These are phyloP conservation scores for Lithospermum erythrorhizon DNA, from an alignment of 257 asterid species.

Conservation along the genomic window DNA sequence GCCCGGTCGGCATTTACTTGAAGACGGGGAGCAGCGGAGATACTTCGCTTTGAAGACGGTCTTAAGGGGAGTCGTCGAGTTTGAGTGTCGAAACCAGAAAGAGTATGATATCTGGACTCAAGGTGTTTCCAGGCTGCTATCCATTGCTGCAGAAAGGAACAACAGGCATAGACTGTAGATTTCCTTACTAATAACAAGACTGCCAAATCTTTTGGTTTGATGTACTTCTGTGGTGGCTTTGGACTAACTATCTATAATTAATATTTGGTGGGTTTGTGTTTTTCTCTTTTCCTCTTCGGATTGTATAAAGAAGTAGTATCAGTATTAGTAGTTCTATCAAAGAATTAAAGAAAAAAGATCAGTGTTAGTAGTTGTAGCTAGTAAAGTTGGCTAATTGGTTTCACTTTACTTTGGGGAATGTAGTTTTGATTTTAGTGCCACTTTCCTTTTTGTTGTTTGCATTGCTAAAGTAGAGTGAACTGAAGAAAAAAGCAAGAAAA, in stretches of 20 bases:
- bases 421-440: constrained; percentile 22
- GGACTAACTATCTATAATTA: constrained; percentile 23
- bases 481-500: constrained; percentile 27
- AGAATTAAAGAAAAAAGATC: constrained; percentile 17
- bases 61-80: constrained; percentile 68
- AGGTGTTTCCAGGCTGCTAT: constrained; percentile 77
- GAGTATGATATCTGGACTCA: constrained; percentile 94
- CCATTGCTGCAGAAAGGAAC: constrained; percentile 66
- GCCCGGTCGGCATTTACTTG: constrained; percentile 94
- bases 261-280: constrained; percentile 30
- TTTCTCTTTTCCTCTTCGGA: constrained; percentile 6
- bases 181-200: neutral
- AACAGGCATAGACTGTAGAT: constrained; percentile 40
- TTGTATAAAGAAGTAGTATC: constrained; percentile 22
- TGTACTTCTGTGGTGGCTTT: constrained; percentile 8
- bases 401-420: constrained; percentile 22
- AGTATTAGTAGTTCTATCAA: neutral
- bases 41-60: constrained; percentile 78
- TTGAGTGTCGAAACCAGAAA: constrained; percentile 72
- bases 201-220: constrained; percentile 8
- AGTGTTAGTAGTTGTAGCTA: neutral
- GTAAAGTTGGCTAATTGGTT: constrained; percentile 28
- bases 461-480: constrained; percentile 32
- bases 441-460: constrained; percentile 12
- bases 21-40: constrained; percentile 67